A percentile compares a stretch with the other conserved stretches of the same genome.
phyloP scores from a whole-genome alignment of 2,329 filamentous ascomycete genomes.

The Chrysoporthe cubensis region DNA sequence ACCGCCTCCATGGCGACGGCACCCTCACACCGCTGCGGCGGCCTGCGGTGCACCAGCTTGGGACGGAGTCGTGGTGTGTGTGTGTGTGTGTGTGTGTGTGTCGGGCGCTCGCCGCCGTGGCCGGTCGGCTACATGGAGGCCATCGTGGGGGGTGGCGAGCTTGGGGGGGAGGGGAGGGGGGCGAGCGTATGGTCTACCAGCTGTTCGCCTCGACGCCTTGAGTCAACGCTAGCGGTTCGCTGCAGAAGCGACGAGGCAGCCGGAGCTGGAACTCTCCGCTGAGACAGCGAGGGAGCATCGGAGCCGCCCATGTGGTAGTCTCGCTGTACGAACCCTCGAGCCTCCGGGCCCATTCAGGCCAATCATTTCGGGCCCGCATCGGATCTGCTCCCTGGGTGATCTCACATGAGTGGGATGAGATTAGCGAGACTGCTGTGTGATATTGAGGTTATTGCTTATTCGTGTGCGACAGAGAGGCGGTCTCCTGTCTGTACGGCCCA shows the following conservation, averaged over 20 bases:
- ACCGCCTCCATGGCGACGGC: not conserved
- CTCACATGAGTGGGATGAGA: slow-evolving; percentile 21
- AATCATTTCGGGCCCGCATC: slow-evolving; percentile 12
- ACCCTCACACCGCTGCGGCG: slow-evolving; percentile 4
- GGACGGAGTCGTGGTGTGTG: no score
- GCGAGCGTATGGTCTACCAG: not conserved
- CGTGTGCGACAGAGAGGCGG: not conserved
- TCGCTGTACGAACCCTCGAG: slow-evolving; percentile 13
- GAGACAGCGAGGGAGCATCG: slow-evolving; percentile 19
- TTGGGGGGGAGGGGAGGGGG: not conserved
- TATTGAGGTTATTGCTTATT: slow-evolving; percentile 10
- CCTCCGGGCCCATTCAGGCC: slow-evolving; percentile 8
- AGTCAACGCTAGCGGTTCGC: slow-evolving; percentile 27
- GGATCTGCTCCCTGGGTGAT: slow-evolving; percentile 15
- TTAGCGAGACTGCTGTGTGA: slow-evolving; percentile 27
- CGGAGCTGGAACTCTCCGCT: slow-evolving; percentile 16
- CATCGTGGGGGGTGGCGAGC: not conserved
- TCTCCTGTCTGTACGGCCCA: not conserved
- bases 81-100: not conserved
- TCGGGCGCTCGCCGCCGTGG: slow-evolving; percentile 14
- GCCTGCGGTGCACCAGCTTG: not conserved
- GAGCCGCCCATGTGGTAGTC: slow-evolving; percentile 17
- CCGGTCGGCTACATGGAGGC: slow-evolving; percentile 14
- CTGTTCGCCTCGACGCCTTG: slow-evolving; percentile 17
- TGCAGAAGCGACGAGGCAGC: slow-evolving; percentile 26